These are phyloP conservation scores for Penicillium chermesinum DNA, from an alignment of 495 filamentous ascomycete genomes.

Conservation along the genomic window DNA sequence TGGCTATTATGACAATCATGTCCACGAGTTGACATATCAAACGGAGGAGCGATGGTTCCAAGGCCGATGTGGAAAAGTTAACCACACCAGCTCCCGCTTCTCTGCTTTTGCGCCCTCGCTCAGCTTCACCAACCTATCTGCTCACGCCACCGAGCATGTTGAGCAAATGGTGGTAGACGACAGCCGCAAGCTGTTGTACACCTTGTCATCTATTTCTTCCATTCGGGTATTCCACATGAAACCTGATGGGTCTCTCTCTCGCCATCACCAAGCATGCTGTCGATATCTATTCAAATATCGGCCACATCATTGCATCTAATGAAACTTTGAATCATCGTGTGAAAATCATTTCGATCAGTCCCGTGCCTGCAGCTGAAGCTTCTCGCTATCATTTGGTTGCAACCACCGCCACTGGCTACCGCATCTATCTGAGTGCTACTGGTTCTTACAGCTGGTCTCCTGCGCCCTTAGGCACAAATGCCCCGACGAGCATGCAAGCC, in stretches of 20 bases:
- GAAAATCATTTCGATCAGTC: slow-evolving; percentile 74
- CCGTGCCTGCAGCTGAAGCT: slow-evolving; percentile 75
- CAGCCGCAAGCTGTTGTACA: slow-evolving; percentile 80
- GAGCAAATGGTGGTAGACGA: slow-evolving; percentile 81
- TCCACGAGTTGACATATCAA: slow-evolving; percentile 92
- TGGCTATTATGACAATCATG: slow-evolving; percentile 71
- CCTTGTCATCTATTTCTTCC: slow-evolving; percentile 76
- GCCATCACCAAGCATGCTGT: slow-evolving; percentile 53
- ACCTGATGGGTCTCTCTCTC: slow-evolving; percentile 43
- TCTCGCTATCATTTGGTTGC: slow-evolving; percentile 83
- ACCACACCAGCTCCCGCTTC: slow-evolving; percentile 77
- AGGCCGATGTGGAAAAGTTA: slow-evolving; percentile 71
- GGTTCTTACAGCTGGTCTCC: slow-evolving; percentile 63
- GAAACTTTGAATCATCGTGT: slow-evolving; percentile 63
- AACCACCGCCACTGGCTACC: slow-evolving; percentile 82
- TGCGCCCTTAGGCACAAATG: slow-evolving; percentile 47
- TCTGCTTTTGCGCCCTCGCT: slow-evolving; percentile 59
- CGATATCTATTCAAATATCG: slow-evolving; percentile 60
- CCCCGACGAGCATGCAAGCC: slow-evolving; percentile 94
- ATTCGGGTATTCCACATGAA: slow-evolving; percentile 83
- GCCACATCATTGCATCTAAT: slow-evolving; percentile 68
- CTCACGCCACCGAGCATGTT: slow-evolving; percentile 55
- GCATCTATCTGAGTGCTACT: slow-evolving; percentile 87
- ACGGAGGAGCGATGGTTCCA: slow-evolving; percentile 96
- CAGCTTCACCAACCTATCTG: slow-evolving; percentile 41